Evolutionary conservation across 345 rosid genomes (phyloP).

Genomic region (Eucalyptus shirleyi): DNA sequence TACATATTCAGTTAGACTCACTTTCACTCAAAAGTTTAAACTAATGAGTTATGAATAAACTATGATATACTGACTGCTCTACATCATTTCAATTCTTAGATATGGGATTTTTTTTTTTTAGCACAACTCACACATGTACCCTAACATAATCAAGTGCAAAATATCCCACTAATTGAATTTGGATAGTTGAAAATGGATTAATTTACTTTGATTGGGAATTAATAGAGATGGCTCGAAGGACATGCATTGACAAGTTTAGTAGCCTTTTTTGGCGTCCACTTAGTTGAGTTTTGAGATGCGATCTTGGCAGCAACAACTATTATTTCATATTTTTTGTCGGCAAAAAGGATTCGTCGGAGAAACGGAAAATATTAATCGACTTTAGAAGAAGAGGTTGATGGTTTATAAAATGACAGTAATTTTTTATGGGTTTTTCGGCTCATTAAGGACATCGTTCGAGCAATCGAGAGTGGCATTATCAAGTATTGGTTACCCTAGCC

Average conservation of each 20-base stretch:
- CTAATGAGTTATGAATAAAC: too few relatives aligned
- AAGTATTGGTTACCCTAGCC: not conserved
- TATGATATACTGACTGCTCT: rapidly evolving
- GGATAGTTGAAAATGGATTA: not conserved
- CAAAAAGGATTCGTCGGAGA: not conserved
- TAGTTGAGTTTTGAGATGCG: not conserved
- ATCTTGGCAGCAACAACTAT: not conserved
- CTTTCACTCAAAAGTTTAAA: too few relatives aligned
- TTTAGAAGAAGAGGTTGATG: not conserved
- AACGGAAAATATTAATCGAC: not conserved
- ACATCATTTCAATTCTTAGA: too few relatives aligned
- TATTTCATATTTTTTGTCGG: not conserved
- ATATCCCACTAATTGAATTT: not conserved
- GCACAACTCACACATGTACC: too few relatives aligned
- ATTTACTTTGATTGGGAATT: not conserved
- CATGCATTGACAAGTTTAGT: not conserved
- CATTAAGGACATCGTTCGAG: not conserved
- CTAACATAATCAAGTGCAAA: not conserved
- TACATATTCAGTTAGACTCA: rapidly evolving
- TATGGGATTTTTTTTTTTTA: too few relatives aligned
- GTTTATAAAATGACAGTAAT: not conserved
- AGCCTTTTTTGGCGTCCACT: not conserved
- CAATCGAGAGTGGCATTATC: not conserved
- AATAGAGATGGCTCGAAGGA: not conserved
- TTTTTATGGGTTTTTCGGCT: not conserved